Conservation (phyloP, 257 asterid species). For the Solanum lycopersicoides region DNA sequence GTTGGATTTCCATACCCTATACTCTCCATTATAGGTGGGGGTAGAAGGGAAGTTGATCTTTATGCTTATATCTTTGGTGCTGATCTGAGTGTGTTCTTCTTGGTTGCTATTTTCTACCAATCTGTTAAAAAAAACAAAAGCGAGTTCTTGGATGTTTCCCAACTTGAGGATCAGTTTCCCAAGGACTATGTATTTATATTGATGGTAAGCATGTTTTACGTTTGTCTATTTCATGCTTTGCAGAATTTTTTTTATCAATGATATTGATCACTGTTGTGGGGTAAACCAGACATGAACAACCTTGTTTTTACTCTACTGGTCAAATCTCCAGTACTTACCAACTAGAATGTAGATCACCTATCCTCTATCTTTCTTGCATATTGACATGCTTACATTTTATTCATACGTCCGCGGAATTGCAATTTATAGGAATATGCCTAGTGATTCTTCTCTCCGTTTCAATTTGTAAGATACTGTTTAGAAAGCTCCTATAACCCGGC, state of each 20-base stretch:
- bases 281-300: neutral
- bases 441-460: neutral
- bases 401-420: neutral
- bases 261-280: neutral
- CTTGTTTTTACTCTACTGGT: neutral
- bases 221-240: neutral
- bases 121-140: conserved; percentile 84
- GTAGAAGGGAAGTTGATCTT: conserved; percentile 90
- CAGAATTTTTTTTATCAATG: neutral
- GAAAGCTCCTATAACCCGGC: neutral
- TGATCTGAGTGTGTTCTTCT: conserved; percentile 84
- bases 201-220: conserved; percentile 50
- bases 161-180: conserved; percentile 98
- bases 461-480: neutral
- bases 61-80: conserved; percentile 94
- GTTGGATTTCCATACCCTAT: conserved; percentile 77
- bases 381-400: neutral
- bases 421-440: neutral
- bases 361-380: neutral
- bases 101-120: conserved; percentile 89
- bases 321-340: neutral
- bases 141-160: conserved; percentile 89
- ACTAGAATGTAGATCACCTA: neutral
- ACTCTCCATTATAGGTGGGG: conserved; percentile 87
- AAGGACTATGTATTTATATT: conserved; percentile 83